Evolutionary conservation across 2,329 filamentous ascomycete genomes (phyloP).

Genomic region (Purpureocillium lavendulum): DNA sequence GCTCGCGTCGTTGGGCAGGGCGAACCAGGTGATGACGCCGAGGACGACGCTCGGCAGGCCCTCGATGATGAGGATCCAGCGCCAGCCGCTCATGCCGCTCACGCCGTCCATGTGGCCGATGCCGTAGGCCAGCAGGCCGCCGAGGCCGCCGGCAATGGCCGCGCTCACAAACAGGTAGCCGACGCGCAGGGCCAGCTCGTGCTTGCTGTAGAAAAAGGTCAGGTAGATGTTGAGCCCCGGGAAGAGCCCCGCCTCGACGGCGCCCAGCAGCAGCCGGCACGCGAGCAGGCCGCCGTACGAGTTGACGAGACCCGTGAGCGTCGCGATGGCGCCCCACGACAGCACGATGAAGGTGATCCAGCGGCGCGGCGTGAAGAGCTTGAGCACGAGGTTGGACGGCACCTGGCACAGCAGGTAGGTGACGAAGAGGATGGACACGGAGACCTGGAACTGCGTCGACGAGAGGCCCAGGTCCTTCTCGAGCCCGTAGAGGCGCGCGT

Average conservation of each 20-base stretch:
- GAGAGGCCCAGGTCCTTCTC: slow-evolving; percentile 53
- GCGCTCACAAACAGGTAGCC: slow-evolving; percentile 66
- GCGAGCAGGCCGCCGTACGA: slow-evolving; percentile 59
- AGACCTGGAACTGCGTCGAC: slow-evolving; percentile 59
- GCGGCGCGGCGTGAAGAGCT: slow-evolving; percentile 51
- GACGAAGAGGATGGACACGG: slow-evolving; percentile 59
- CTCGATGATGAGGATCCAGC: slow-evolving; percentile 58
- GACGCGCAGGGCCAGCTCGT: slow-evolving; percentile 63
- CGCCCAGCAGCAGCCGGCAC: slow-evolving; percentile 59
- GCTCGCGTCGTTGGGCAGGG: slow-evolving; percentile 28
- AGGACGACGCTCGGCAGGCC: slow-evolving; percentile 32
- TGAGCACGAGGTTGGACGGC: slow-evolving; percentile 56
- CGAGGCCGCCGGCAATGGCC: slow-evolving; percentile 62
- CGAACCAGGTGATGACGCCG: slow-evolving; percentile 24
- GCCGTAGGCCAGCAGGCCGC: slow-evolving; percentile 64
- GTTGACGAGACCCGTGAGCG: slow-evolving; percentile 58
- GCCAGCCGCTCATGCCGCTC: slow-evolving; percentile 57
- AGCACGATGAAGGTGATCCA: slow-evolving; percentile 59
- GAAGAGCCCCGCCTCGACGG: slow-evolving; percentile 62
- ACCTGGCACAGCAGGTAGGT: slow-evolving; percentile 56
- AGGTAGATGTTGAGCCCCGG: slow-evolving; percentile 62
- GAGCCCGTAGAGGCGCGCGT: slow-evolving; percentile 58
- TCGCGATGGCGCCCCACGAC: slow-evolving; percentile 61
- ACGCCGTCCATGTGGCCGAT: slow-evolving; percentile 67
- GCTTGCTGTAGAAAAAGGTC: slow-evolving; percentile 69